A percentile compares a stretch with the other conserved stretches of the same genome.
Evolutionary conservation across 345 rosid species (phyloP).

Genomic region (Eucalyptus melliodora): DNA sequence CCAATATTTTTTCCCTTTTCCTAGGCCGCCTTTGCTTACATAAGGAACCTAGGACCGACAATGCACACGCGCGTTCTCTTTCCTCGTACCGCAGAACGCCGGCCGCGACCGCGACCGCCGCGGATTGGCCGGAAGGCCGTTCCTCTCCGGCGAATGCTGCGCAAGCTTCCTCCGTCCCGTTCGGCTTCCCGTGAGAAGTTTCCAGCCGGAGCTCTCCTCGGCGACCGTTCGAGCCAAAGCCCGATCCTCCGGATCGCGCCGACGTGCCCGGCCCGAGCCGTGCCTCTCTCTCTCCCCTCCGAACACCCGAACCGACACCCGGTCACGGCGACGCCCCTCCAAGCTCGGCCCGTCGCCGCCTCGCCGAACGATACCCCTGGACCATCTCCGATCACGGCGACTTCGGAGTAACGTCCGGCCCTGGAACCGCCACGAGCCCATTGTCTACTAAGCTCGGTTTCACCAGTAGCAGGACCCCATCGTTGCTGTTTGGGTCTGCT

Average conservation of each 20-base stretch:
- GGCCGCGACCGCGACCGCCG: background rate
- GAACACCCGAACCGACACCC: background rate
- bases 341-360: background rate
- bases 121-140: background rate
- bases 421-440: background rate
- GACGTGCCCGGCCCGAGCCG: background rate
- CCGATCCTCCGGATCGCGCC: background rate
- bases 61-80: background rate
- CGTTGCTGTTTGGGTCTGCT: fast-evolving
- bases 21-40: background rate
- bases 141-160: background rate
- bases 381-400: no score
- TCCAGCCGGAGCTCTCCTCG: no score
- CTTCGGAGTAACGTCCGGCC: background rate
- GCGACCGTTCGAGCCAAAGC: background rate
- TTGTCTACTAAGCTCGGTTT: background rate
- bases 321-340: fast-evolving
- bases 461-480: background rate
- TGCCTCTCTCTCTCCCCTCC: no score
- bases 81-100: background rate
- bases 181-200: no score
- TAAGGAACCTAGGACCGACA: background rate
- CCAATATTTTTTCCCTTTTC: no score
- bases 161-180: no score
- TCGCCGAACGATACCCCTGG: background rate